Evolutionary conservation across 768 basidiomycete species (phyloP).

Genomic region (Cubamyces lactineus): DNA sequence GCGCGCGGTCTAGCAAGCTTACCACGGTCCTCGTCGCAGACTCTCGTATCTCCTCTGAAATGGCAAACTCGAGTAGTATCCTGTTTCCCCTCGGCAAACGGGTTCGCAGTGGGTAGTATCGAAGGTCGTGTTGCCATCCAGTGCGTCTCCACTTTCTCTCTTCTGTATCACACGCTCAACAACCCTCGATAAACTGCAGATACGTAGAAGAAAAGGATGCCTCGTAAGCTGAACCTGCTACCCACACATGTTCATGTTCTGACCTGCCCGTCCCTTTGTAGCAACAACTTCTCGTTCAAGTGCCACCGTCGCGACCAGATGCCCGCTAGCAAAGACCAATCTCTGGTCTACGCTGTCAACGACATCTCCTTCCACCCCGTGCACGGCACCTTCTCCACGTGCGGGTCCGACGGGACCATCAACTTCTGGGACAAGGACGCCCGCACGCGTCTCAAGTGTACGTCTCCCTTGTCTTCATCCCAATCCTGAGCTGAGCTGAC

Average conservation of each 20-base stretch:
- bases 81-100: constrained; percentile 77
- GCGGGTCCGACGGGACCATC: constrained; percentile 78
- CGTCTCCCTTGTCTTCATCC: constrained; percentile 30
- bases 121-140: constrained; percentile 96
- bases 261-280: constrained; percentile 10
- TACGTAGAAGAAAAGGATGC: constrained; percentile 86
- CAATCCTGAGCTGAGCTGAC: background rate
- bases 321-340: constrained; percentile 41
- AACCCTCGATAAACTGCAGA: constrained; percentile 41
- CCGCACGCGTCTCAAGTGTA: constrained; percentile 89
- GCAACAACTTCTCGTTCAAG: constrained; percentile 64
- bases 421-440: constrained; percentile 97
- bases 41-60: constrained; percentile 83
- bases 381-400: constrained; percentile 54
- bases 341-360: constrained; percentile 60
- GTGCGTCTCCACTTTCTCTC: constrained; percentile 50
- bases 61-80: constrained; percentile 91
- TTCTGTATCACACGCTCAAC: background rate
- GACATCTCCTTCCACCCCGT: constrained; percentile 58
- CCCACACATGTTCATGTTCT: background rate
- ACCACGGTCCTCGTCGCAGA: constrained; percentile 45
- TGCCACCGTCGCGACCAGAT: constrained; percentile 46
- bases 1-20: background rate
- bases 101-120: constrained; percentile 84
- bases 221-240: constrained; percentile 44